These are phyloP conservation scores for Boletellus sp. DNA, from an alignment of 768 basidiomycete genomes.

Conservation along the genomic window DNA sequence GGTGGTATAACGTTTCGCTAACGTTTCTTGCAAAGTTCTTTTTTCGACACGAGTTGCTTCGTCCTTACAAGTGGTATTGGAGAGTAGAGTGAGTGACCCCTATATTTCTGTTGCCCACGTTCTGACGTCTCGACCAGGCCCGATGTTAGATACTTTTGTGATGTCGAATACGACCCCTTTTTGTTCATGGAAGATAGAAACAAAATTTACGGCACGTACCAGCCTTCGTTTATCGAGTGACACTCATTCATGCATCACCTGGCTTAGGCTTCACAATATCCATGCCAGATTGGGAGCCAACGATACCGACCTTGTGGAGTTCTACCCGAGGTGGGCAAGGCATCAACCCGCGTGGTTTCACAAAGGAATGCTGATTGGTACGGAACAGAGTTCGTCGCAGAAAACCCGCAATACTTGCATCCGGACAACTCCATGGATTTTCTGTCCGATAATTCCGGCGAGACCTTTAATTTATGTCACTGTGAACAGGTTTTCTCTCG, in stretches of 20 bases:
- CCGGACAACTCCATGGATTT: slow-evolving; percentile 59
- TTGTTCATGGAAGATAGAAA: slow-evolving; percentile 51
- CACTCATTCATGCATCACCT: background rate
- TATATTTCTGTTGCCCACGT: background rate
- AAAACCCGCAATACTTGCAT: slow-evolving; percentile 53
- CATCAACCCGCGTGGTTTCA: slow-evolving; percentile 12
- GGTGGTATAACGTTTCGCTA: background rate
- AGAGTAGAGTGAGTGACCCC: slow-evolving; percentile 45
- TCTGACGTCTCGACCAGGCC: slow-evolving; percentile 33
- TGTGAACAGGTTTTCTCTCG: slow-evolving; percentile 36
- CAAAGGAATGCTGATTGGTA: slow-evolving; percentile 36
- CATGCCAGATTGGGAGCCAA: slow-evolving; percentile 60
- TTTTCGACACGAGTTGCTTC: slow-evolving; percentile 51
- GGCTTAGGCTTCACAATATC: slow-evolving; percentile 56
- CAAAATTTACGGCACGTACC: slow-evolving; percentile 45
- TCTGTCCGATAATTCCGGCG: slow-evolving; percentile 63
- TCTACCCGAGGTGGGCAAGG: slow-evolving; percentile 49
- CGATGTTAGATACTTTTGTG: slow-evolving; percentile 52
- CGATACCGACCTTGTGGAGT: slow-evolving; percentile 63
- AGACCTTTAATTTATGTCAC: slow-evolving; percentile 62
- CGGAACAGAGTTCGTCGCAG: slow-evolving; percentile 50
- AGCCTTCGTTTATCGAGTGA: background rate
- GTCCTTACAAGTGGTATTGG: slow-evolving; percentile 59
- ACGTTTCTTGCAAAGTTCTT: slow-evolving; percentile 42
- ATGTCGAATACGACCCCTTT: slow-evolving; percentile 51